phyloP scores from a whole-genome alignment of 2,329 filamentous ascomycete genomes.

The Trichoderma asperellum region DNA sequence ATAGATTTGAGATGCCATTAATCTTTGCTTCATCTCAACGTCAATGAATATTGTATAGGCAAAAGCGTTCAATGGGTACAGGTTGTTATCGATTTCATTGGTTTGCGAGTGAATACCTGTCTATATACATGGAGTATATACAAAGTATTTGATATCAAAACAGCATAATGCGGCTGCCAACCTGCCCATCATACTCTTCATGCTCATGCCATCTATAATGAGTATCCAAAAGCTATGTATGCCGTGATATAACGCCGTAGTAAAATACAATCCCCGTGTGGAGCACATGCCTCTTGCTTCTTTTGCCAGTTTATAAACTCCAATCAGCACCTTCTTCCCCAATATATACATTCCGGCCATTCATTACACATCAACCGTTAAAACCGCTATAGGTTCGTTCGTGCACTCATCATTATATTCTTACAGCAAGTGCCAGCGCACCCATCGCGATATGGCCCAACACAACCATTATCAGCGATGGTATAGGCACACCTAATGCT shows the following conservation, averaged over 20 bases:
- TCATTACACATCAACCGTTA: constrained; percentile 16
- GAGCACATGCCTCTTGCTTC: constrained; percentile 17
- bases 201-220: constrained; percentile 13
- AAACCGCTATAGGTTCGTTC: background rate
- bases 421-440: constrained; percentile 33
- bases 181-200: background rate
- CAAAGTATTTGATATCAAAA: background rate
- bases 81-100: background rate
- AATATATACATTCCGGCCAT: constrained; percentile 7
- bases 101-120: background rate
- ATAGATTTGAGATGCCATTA: background rate
- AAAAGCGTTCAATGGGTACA: background rate
- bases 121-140: constrained; percentile 1
- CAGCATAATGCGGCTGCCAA: background rate
- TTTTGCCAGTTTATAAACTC: background rate
- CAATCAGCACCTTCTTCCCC: background rate
- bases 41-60: background rate
- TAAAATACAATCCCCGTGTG: constrained; percentile 20
- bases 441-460: constrained; percentile 37
- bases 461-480: constrained; percentile 35
- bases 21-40: background rate
- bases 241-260: constrained; percentile 9
- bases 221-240: constrained; percentile 3
- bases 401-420: constrained; percentile 1
- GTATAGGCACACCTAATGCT: constrained; percentile 29